Evolutionary conservation across 768 basidiomycete species (phyloP), one percentile per base, ranked within the genome.

Genomic region (Termitomyces heimii): DNA sequence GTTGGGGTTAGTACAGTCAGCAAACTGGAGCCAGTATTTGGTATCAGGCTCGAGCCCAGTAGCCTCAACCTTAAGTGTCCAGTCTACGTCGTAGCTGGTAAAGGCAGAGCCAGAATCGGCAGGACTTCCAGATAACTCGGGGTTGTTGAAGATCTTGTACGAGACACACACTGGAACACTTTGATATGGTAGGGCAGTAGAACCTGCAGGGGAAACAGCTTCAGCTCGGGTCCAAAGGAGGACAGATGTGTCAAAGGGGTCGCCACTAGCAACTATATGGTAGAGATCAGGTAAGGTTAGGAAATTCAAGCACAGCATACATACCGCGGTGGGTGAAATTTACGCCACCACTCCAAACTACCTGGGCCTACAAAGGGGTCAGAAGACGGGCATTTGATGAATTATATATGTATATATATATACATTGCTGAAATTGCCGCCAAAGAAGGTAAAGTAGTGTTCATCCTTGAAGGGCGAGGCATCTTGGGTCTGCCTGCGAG

Each of bases 61-160:
- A 1, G 82, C 82, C 60, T 85, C 83, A n/a, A 85, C 78, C 66
- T 84, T 84, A 61, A 82, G 73, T 0, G 83, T 83, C 65, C 74
- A 83, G 63, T 83, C 82, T 35, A 85, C 79, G 57, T 86, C 83
- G 52, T 79, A 78, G 57, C 72, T 76, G 0, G 82, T 82, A 67
- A 82, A 82, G 0, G 78, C 82, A 57, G 81, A 70, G 13, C 77
- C 81, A 9, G 74, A 70, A 57, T 78, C 71, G 37, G 12, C 54
- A 18, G 72, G 64, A 16, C 63, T 61, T 2, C 74, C 74, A 12
- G 70, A 62, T 31, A 79, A 65, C 42, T 66, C 66, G 4, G 70
- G 50, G 32, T 72, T 72, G 32, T 70, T 66, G 42, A 71, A 76
- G 34, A 83, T 70, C 62, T 74, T 74, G 71, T 72, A 83, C 1